These are phyloP conservation scores for Trichomonas gallinae DNA, from an alignment of 208 protist species.

Conservation along the genomic window DNA sequence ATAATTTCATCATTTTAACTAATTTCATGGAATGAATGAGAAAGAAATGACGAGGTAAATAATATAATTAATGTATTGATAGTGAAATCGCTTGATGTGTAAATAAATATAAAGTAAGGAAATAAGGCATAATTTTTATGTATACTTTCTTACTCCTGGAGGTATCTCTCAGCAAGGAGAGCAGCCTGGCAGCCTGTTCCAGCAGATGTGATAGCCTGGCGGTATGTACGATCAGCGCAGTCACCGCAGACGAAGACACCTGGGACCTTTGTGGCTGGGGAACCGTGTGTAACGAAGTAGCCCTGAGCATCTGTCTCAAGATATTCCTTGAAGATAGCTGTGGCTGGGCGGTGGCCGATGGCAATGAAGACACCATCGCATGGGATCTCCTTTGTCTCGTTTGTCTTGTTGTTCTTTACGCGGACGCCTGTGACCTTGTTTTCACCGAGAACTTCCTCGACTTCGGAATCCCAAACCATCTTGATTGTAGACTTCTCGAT, in stretches of 20 bases:
- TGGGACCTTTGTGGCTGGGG: constrained; percentile 39
- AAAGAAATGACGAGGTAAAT: no score
- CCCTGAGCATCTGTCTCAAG: constrained; percentile 48
- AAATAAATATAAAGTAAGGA: no score
- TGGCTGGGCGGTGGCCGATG: constrained; percentile 61
- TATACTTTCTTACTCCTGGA: constrained; percentile 31
- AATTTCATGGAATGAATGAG: no score
- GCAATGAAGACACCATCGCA: constrained; percentile 49
- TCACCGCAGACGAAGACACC: constrained; percentile 63
- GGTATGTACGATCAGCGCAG: constrained; percentile 52
- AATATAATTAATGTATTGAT: no score
- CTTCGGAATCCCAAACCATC: background rate
- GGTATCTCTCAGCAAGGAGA: constrained; percentile 51
- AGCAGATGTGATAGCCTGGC: constrained; percentile 63
- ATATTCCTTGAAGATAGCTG: constrained; percentile 32
- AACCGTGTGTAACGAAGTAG: constrained; percentile 46
- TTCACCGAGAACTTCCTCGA: background rate
- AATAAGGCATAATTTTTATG: background rate
- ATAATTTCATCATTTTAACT: no score
- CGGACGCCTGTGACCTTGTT: background rate
- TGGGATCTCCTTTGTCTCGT: background rate
- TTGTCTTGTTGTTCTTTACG: background rate
- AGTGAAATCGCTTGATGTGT: no score
- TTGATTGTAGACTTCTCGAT: constrained; percentile 20
- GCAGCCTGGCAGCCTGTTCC: constrained; percentile 64